Conservation (phyloP, 2,329 filamentous ascomycete species). For the Capronia americana region DNA sequence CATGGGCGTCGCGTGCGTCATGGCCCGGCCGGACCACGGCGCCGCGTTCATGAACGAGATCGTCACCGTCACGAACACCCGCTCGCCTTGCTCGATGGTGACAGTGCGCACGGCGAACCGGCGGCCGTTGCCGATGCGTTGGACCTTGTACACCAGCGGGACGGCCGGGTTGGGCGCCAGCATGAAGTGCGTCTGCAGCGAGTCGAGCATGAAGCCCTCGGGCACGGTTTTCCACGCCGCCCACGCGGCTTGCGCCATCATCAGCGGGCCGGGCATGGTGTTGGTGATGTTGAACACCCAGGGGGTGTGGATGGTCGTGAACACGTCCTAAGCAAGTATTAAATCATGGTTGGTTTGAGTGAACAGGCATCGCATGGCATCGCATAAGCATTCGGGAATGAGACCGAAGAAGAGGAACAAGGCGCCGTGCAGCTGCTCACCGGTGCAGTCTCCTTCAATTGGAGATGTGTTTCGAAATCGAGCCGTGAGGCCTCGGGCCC, state of each 20-base stretch:
- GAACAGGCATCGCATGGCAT: neutral
- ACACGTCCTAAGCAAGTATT: constrained; percentile 28
- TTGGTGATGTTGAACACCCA: constrained; percentile 38
- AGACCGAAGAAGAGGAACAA: no score
- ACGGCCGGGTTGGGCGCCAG: constrained; percentile 26
- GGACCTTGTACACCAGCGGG: constrained; percentile 34
- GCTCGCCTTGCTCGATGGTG: constrained; percentile 31
- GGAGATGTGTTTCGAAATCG: constrained; percentile 34
- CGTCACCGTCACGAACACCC: constrained; percentile 29
- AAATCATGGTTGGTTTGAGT: neutral
- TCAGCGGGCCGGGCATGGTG: constrained; percentile 35
- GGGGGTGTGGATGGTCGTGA: constrained; percentile 34
- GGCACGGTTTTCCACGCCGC: constrained; percentile 38
- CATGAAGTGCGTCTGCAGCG: constrained; percentile 38
- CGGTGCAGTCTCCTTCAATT: constrained; percentile 29
- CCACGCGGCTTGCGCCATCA: constrained; percentile 37
- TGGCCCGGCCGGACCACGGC: constrained; percentile 34
- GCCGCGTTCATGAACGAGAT: constrained; percentile 32
- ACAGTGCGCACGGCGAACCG: constrained; percentile 35
- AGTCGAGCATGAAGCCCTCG: constrained; percentile 33
- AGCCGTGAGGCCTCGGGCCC: constrained; percentile 1
- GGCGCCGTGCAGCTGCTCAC: constrained; percentile 21
- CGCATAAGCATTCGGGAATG: neutral
- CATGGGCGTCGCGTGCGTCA: constrained; percentile 32
- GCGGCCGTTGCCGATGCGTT: constrained; percentile 34